phyloP scores from a whole-genome alignment of 2,329 filamentous ascomycete genomes.

The Allantophomopsis cytisporea region DNA sequence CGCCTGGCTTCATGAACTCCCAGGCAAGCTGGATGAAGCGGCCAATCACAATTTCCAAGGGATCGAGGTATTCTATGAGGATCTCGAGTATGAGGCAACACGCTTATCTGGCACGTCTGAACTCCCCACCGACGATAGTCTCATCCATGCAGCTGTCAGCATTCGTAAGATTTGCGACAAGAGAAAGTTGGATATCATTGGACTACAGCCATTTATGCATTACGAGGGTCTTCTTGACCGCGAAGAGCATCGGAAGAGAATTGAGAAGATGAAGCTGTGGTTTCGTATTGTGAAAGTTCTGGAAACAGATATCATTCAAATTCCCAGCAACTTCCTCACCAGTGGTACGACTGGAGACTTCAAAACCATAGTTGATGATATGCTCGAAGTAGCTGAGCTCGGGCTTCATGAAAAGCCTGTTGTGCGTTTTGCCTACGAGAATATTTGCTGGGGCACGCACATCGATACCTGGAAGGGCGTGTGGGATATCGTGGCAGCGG shows the following conservation, averaged over 20 bases:
- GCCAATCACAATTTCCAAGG: conserved; percentile 48
- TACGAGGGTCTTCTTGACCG: conserved; percentile 63
- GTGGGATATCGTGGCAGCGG: conserved; percentile 53
- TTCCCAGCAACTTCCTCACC: conserved; percentile 51
- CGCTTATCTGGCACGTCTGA: conserved; percentile 20
- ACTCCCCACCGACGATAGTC: conserved; percentile 17
- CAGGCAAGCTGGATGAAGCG: conserved; percentile 55
- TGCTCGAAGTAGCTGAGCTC: conserved; percentile 52
- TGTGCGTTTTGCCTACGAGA: conserved; percentile 62
- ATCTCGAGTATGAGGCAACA: conserved; percentile 47
- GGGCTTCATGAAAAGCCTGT: conserved; percentile 38
- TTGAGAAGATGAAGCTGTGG: conserved; percentile 57
- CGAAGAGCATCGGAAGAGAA: conserved; percentile 35
- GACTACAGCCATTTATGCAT: conserved; percentile 64
- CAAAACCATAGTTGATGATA: conserved; percentile 44
- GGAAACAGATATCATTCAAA: conserved; percentile 57
- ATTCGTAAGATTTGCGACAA: conserved; percentile 44
- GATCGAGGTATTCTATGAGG: conserved; percentile 67
- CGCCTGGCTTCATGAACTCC: conserved; percentile 52
- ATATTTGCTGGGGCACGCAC: conserved; percentile 57
- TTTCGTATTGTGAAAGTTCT: conserved; percentile 50
- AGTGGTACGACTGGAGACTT: conserved; percentile 30
- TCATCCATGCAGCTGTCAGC: conserved; percentile 37
- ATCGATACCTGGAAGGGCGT: conserved; percentile 58
- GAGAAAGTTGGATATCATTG: conserved; percentile 44